Evolutionary conservation across 805 yeast species (phyloP).

Genomic region (Kodamaea hsintzibuensis): DNA sequence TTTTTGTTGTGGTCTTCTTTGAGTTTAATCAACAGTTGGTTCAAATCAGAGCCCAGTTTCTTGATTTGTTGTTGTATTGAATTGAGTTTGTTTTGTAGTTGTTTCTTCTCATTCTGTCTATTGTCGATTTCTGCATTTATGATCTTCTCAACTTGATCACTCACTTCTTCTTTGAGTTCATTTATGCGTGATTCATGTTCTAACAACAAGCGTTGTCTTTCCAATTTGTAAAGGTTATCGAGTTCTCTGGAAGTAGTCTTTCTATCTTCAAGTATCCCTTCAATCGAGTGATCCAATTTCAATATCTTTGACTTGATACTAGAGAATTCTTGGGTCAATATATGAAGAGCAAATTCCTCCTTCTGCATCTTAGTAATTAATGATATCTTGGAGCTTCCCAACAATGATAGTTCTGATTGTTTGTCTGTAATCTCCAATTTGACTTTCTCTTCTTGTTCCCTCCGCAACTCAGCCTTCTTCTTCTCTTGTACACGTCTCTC

Average conservation of each 20-base stretch:
- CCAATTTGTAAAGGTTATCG: slow-evolving; percentile 9
- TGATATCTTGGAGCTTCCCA: slow-evolving; percentile 12
- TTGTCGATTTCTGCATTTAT: slow-evolving; percentile 32
- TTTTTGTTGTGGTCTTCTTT: slow-evolving; percentile 26
- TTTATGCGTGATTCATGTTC: slow-evolving; percentile 26
- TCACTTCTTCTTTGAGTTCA: slow-evolving; percentile 29
- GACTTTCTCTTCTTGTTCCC: neutral
- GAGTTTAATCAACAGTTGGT: slow-evolving; percentile 23
- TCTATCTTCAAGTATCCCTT: slow-evolving; percentile 8
- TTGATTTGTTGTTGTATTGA: neutral
- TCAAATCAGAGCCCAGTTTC: slow-evolving; percentile 20
- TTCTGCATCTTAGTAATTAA: slow-evolving; percentile 16
- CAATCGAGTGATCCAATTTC: slow-evolving; percentile 8
- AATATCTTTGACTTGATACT: slow-evolving; percentile 7
- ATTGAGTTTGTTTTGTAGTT: neutral
- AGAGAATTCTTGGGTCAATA: slow-evolving; percentile 10
- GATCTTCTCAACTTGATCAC: slow-evolving; percentile 37
- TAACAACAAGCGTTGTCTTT: slow-evolving; percentile 16
- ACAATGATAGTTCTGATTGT: slow-evolving; percentile 10
- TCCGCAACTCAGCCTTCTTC: neutral
- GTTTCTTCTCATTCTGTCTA: slow-evolving; percentile 10
- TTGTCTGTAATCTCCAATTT: slow-evolving; percentile 1
- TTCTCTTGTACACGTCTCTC: slow-evolving; percentile 2
- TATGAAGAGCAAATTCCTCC: slow-evolving; percentile 17
- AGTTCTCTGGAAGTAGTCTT: slow-evolving; percentile 3